Conservation (phyloP, 2,329 filamentous ascomycete genomes). For the Didymella exigua region DNA sequence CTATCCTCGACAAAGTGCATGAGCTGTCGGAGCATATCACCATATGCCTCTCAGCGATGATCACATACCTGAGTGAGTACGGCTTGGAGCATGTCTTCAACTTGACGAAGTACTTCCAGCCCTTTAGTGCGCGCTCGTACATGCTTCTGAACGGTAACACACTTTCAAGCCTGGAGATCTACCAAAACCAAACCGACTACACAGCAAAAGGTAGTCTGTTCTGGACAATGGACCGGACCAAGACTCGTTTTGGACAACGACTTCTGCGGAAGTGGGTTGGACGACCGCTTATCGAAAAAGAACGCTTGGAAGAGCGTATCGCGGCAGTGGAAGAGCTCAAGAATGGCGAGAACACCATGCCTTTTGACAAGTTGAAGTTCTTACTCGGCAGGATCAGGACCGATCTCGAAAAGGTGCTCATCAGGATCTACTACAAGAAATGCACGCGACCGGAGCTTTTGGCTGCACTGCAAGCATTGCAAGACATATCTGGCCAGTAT, state of each 20-base stretch:
- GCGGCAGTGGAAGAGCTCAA: constrained; percentile 86
- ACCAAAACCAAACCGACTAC: constrained; percentile 90
- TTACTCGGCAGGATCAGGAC: constrained; percentile 74
- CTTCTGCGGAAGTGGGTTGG: constrained; percentile 95
- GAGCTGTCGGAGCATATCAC: constrained; percentile 84
- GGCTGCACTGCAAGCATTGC: constrained; percentile 81
- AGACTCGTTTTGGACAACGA: constrained; percentile 85
- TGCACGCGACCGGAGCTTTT: constrained; percentile 89
- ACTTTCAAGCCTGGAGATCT: constrained; percentile 90
- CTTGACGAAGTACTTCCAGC: constrained; percentile 94
- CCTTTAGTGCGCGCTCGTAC: constrained; percentile 90
- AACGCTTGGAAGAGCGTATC: constrained; percentile 76
- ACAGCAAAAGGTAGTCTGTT: constrained; percentile 86
- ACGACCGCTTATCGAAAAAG: constrained; percentile 79
- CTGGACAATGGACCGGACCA: constrained; percentile 92
- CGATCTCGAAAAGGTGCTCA: constrained; percentile 90
- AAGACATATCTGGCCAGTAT: constrained; percentile 80
- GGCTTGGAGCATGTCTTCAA: constrained; percentile 95
- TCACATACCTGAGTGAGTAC: constrained; percentile 88
- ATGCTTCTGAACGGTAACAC: constrained; percentile 98
- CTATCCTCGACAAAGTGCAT: constrained; percentile 83
- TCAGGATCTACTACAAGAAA: constrained; percentile 97
- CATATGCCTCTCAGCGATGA: constrained; percentile 95
- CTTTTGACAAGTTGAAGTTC: constrained; percentile 74
- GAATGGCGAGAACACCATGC: constrained; percentile 66